Base-by-base conservation (phyloP, 768 basidiomycete species). In the Artomyces pyxidatus region DNA sequence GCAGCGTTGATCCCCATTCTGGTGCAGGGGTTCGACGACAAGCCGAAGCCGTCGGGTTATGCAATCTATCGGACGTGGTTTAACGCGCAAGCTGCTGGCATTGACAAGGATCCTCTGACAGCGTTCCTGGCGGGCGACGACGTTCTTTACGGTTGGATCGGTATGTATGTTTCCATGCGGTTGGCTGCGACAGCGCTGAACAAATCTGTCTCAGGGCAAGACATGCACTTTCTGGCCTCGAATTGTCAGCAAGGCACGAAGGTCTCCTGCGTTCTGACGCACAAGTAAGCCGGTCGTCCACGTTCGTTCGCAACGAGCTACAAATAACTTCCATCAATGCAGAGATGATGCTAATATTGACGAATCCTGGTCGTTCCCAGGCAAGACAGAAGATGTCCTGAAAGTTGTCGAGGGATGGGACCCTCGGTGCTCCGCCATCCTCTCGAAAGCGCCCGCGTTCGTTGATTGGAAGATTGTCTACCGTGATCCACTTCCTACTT, bases 31-130 rank as follows among this genome's bases (percentile, higher is more conserved):
- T 57, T 55, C 25, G 29, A 49, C 19, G 64, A 67, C 37, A 51
- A 52, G 30, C 55, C 58, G 17, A 55, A 54, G 47, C 47, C 48
- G 27, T 58, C 53, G 30, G 56, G 59, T 12, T 61, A 62, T 17
- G 54, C 54, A n/a, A 56, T 65, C 29, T 63, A 57, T 43, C 59
- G 59, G n/a, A 53, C 59, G 19, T 61, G 54, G 59, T 58, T 61
- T 38, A 47, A 55, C 44, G 46, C 60, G 23, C 48, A 53, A 37
- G 50, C 50, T 30, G 47, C 51, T 32, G 60, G 59, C 12, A 46
- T 59, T 17, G 59, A 55, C 42, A 47, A 41, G 28, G 54, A 59
- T 40, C 60, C 53, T 14, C 40, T 58, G 17, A 59, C 55, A 21
- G 44, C 43, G 27, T 58, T 41, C 41, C 37, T 58, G 29, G 43